Percentiles rank a stretch among this genome's conserved stretches.
Conservation (phyloP, 2,329 filamentous ascomycete species). For the Fusarium lyarnte region DNA sequence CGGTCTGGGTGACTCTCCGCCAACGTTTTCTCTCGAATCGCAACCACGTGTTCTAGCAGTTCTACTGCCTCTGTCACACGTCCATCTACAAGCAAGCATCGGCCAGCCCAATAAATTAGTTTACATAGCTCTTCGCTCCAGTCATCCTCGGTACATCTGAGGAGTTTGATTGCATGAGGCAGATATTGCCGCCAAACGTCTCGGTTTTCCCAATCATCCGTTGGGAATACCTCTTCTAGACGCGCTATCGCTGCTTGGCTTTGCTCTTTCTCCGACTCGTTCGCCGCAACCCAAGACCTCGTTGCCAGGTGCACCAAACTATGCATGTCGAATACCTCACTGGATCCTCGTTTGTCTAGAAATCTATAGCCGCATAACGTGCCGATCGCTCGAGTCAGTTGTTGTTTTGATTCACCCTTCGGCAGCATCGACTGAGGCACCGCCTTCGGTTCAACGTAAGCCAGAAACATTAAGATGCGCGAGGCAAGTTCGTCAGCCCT, state of each 20-base stretch:
- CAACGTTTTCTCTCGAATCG: rapidly evolving
- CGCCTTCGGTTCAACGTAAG: background rate
- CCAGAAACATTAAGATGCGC: background rate
- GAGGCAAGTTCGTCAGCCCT: no score
- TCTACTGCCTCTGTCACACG: no score
- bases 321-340: background rate
- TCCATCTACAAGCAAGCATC: no score
- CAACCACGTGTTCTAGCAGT: no score
- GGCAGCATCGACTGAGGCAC: background rate
- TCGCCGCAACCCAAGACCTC: background rate
- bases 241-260: background rate
- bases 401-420: background rate
- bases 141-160: no score
- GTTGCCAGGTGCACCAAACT: background rate
- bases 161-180: no score
- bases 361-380: background rate
- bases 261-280: background rate
- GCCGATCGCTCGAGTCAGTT: background rate
- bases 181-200: no score
- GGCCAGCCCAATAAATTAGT: no score
- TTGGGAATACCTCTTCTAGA: no score
- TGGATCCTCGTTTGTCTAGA: background rate
- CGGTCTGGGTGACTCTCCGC: no score
- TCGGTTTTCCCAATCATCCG: no score
- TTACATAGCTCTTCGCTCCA: no score